Base-by-base conservation (phyloP, 1,139 yeast species). In the Zygosaccharomyces pseudobailii region DNA sequence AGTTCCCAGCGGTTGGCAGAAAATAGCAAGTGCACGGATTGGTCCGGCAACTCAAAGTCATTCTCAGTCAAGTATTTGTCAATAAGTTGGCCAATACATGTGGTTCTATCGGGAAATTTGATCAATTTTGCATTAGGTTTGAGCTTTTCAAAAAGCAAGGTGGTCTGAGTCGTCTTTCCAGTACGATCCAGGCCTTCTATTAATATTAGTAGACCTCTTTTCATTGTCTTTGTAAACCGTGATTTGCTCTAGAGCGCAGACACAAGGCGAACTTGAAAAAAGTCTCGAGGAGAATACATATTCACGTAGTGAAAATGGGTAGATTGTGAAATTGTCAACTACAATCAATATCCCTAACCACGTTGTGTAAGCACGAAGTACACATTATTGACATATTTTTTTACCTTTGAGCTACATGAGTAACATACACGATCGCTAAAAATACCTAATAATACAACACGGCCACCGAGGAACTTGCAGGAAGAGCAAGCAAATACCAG, bases 1-100 rank as follows among this genome's bases (percentile, higher is more conserved):
- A 80, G 63, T 67, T 92, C 98, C 98, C 98, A 94, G 54, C 99
- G 69, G 62, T 94, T 94, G 2, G 98, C 97, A 58, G 90, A 82
- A 66, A 94, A 94, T 34, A 94, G 71, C 36, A 94, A 72, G 67
- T 94, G 99, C 8, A 89, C 83, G 0, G 96, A 74, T 65, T 88
- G 84, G 59, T 86, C 94, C 27, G 81, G 78, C 33, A 88, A 65
- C 9, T 68, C 53, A 51, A 76, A 76, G 0, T 64, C 47, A 24
- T 70, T 62, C 55, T 82, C 76, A 3, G 80, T 75, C 36, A 94
- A 72, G 63, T 90, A 92, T 47, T 74, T 67, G 66, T 92, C 80
- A 60, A 94, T 89, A 56, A 90, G 70, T 50, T 74, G 61, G 2
- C 99, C 99, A 42, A 89, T 83, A 5, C 76, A 74, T 0, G 98